Conservation (phyloP, 2,329 filamentous ascomycete genomes). For the Colletotrichum trifolii region DNA sequence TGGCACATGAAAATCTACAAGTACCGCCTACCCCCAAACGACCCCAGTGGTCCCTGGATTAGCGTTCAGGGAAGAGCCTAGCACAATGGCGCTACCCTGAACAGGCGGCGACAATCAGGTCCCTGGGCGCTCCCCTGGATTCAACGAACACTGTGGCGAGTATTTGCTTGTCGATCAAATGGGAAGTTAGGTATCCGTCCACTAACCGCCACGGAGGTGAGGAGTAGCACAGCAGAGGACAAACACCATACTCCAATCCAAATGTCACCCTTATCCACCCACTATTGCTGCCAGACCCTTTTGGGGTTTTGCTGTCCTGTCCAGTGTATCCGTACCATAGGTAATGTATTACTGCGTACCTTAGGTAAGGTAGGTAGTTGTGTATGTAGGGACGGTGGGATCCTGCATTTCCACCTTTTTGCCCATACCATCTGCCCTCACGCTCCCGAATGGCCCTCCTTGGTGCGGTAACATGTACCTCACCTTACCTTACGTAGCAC, state of each 20-base stretch:
- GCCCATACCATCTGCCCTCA: too few species aligned
- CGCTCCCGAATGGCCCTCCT: too few species aligned
- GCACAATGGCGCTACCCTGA: conserved; percentile 9
- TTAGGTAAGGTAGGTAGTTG: too few species aligned
- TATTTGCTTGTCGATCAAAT: conserved; percentile 33
- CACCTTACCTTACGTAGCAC: too few species aligned
- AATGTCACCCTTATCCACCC: conserved; percentile 10
- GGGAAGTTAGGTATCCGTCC: conserved; percentile 1
- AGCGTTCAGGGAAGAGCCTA: conserved; percentile 28
- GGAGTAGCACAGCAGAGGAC: too few species aligned
- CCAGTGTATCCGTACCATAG: too few species aligned
- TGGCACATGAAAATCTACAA: neutral
- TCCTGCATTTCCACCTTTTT: too few species aligned
- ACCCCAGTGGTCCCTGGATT: conserved; percentile 34
- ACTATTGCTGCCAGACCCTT: conserved; percentile 25
- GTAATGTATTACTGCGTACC: too few species aligned
- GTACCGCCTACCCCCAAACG: conserved; percentile 21
- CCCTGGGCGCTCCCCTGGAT: conserved; percentile 20
- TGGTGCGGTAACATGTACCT: too few species aligned
- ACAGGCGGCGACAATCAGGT: conserved; percentile 20
- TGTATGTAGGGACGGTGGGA: too few species aligned
- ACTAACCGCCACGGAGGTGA: conserved; percentile 10
- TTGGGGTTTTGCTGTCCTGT: neutral
- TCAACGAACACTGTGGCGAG: conserved; percentile 18
- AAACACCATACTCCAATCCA: too few species aligned